phyloP scores from a whole-genome alignment of 2,329 filamentous ascomycete species.

The Penicillium sp. region DNA sequence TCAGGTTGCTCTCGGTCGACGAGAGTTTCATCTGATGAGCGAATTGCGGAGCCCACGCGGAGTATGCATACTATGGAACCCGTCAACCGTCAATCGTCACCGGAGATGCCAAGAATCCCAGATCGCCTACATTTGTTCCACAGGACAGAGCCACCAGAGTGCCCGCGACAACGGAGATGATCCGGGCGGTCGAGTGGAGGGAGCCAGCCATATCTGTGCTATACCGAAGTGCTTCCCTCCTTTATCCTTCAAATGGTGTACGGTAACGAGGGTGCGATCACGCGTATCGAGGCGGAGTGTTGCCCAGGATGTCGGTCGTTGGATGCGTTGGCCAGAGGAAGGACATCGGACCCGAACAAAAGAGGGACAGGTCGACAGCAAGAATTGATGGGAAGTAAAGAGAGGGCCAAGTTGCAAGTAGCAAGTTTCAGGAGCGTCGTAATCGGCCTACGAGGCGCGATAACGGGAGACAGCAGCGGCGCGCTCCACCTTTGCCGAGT shows the following conservation, averaged over 20 bases:
- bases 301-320: slow-evolving; percentile 1
- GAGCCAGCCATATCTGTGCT: slow-evolving; percentile 27
- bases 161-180: slow-evolving; percentile 78
- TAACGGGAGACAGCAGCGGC: slow-evolving; percentile 8
- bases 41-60: slow-evolving; percentile 95
- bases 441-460: slow-evolving; percentile 18
- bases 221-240: neutral
- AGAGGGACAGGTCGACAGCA: slow-evolving; percentile 7
- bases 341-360: slow-evolving; percentile 13
- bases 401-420: neutral
- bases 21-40: slow-evolving; percentile 79
- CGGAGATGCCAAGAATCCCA: slow-evolving; percentile 1
- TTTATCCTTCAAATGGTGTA: neutral
- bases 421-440: slow-evolving; percentile 17
- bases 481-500: slow-evolving; percentile 7
- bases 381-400: slow-evolving; percentile 1
- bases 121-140: slow-evolving; percentile 71
- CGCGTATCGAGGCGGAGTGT: slow-evolving; percentile 10
- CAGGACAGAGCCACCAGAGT: slow-evolving; percentile 82
- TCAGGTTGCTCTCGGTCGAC: slow-evolving; percentile 88
- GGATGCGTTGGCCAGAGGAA: neutral
- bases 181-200: slow-evolving; percentile 51
- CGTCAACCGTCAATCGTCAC: slow-evolving; percentile 11
- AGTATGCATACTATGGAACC: slow-evolving; percentile 80
- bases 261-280: slow-evolving; percentile 6